phyloP scores from a whole-genome alignment of 805 yeast genomes.

The Wickerhamiella sergipiensis region DNA sequence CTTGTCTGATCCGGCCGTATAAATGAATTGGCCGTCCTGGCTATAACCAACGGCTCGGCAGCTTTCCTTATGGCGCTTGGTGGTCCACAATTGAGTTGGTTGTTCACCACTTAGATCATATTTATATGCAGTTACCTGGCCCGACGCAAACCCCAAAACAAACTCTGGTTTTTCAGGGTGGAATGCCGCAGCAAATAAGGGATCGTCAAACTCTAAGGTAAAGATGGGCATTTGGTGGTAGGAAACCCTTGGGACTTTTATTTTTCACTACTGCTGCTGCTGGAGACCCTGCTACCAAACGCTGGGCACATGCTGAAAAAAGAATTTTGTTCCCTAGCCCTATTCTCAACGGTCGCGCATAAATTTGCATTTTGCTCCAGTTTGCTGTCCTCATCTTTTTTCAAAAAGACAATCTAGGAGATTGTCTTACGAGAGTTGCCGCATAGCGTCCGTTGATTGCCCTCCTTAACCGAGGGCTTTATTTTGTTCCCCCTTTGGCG shows the following conservation, averaged over 20 bases:
- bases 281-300: too few relatives aligned
- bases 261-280: too few relatives aligned
- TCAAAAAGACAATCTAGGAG: background rate
- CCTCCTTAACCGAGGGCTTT: slow-evolving; percentile 16
- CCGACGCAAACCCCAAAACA: slow-evolving; percentile 68
- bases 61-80: slow-evolving; percentile 81
- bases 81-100: slow-evolving; percentile 47
- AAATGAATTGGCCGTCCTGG: slow-evolving; percentile 47
- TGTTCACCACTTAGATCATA: slow-evolving; percentile 35
- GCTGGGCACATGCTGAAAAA: background rate
- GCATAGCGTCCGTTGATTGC: slow-evolving; percentile 15
- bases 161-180: slow-evolving; percentile 62
- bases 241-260: background rate
- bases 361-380: background rate
- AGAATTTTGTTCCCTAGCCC: background rate
- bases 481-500: background rate
- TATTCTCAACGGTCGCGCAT: background rate
- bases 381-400: background rate
- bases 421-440: slow-evolving; percentile 22
- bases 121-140: slow-evolving; percentile 48
- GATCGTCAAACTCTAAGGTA: slow-evolving; percentile 21
- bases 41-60: slow-evolving; percentile 63
- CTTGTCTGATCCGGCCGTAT: slow-evolving; percentile 67
- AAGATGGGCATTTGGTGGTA: background rate
- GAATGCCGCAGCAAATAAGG: slow-evolving; percentile 57